Percentiles rank a stretch among this genome's conserved stretches.
Conservation (phyloP, 306 rosid species). For the Corylus avellana region DNA sequence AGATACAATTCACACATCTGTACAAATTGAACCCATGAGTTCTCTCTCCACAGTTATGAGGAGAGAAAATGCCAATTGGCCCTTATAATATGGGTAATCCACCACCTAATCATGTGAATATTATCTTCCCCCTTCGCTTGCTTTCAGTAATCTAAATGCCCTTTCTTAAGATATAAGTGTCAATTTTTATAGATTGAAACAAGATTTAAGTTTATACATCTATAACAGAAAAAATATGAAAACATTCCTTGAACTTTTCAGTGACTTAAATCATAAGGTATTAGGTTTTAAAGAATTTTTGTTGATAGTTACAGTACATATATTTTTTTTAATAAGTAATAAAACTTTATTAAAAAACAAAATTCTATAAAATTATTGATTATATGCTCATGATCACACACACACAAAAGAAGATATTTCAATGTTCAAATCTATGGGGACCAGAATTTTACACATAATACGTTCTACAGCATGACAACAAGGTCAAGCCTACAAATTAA, state of each 20-base stretch:
- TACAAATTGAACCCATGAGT: not conserved
- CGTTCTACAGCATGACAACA: no score
- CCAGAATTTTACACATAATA: not conserved
- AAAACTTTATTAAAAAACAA: no score
- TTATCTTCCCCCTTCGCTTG: not conserved
- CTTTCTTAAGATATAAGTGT: not conserved
- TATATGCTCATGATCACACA: not conserved
- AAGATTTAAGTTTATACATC: not conserved
- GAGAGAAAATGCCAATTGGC: not conserved
- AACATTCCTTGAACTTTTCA: not conserved
- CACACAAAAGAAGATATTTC: no score
- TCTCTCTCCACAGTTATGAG: not conserved
- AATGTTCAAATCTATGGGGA: not conserved
- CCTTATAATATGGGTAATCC: not conserved
- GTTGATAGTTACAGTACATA: not conserved
- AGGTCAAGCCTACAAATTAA: not conserved
- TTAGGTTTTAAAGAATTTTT: not conserved
- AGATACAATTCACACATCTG: not conserved
- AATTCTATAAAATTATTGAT: no score
- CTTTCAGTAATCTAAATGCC: not conserved
- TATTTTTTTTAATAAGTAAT: no score
- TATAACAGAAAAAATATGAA: not conserved
- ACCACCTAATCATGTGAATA: not conserved
- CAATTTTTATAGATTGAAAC: not conserved
- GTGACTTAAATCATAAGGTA: not conserved